Evolutionary conservation across 2,329 filamentous ascomycete species (phyloP), one percentile per base, ranked within the genome.

Genomic region (Colletotrichum sp.): DNA sequence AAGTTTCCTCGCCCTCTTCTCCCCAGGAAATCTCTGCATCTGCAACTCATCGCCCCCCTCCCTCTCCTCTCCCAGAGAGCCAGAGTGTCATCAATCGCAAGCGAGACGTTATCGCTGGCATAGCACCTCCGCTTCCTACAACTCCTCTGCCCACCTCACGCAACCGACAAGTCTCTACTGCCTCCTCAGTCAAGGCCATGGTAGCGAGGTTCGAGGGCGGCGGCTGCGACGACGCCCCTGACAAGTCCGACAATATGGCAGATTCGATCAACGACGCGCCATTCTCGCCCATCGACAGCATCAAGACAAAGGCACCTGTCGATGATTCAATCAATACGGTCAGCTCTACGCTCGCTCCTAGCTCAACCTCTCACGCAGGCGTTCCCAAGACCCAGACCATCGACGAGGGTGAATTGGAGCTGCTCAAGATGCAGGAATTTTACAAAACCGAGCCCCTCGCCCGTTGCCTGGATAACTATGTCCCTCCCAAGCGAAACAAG

Each of bases 161-260:
- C n/a, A 28, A 57, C 63, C 74, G 72, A 18, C 60, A 76, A 28
- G 12, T 21, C 26, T 76, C 72, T 10, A 55, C 48, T 1, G 61
- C 66, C 32, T 75, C 71, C 28, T 76, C 74, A 3, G 74, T 76
- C 24, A 76, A 76, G 32, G 74, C 74, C n/a, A 76, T 76, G 52
- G 74, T 76, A 48, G 74, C 74, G 8, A 70, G 64, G 16, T 58
- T 76, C 10, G 74, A 76, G 72, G 61, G 65, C 36, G 48, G 12
- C 8, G 60, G 48, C 52, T 48, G 15, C 10, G 60, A 30, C 18
- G 26, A 55, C 16, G 63, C 30, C 2, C 69, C 38, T 3, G 69
- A 72, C 18, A 67, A 61, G 24, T 12, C 38, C 5, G 57, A 36
- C 21, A 67, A 16, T 5, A 67, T 67, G 73, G 30, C 63, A 12